phyloP scores from a whole-genome alignment of 2,329 filamentous ascomycete species.

The Aureobasidium sp. region DNA sequence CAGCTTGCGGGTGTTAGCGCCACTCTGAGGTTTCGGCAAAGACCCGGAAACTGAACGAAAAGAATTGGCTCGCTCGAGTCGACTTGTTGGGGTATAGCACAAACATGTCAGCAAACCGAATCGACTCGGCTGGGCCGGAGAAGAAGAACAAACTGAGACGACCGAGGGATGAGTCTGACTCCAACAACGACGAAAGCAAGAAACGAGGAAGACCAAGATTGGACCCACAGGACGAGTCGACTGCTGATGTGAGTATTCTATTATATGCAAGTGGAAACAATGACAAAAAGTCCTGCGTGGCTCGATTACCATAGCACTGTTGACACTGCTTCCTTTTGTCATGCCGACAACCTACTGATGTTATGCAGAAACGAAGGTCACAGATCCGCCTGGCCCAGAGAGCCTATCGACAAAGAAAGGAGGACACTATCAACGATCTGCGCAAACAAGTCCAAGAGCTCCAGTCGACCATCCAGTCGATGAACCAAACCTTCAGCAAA shows the following conservation, averaged over 20 bases:
- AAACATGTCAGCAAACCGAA: neutral
- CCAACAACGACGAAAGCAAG: conserved; percentile 31
- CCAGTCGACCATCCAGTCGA: conserved; percentile 62
- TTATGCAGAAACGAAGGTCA: conserved; percentile 63
- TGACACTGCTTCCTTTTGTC: neutral
- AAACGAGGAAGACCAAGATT: conserved; percentile 68
- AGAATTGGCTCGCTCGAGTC: neutral
- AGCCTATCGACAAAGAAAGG: conserved; percentile 78
- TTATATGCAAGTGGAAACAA: neutral
- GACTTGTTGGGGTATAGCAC: neutral
- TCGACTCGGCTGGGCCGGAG: conserved; percentile 3
- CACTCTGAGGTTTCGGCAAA: neutral
- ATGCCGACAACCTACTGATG: neutral
- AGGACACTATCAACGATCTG: conserved; percentile 67
- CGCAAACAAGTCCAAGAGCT: conserved; percentile 64
- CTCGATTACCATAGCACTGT: neutral
- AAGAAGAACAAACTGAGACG: conserved; percentile 10
- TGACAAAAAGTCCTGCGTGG: no score
- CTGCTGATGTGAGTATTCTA: conserved; percentile 58
- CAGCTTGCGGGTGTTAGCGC: neutral
- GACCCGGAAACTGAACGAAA: neutral
- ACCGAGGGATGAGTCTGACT: conserved; percentile 14
- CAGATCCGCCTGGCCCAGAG: conserved; percentile 83
- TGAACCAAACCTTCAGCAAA: conserved; percentile 63
- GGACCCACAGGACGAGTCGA: conserved; percentile 69